phyloP scores from a whole-genome alignment of 1,139 yeast genomes.

The Candida labiduridarum region DNA sequence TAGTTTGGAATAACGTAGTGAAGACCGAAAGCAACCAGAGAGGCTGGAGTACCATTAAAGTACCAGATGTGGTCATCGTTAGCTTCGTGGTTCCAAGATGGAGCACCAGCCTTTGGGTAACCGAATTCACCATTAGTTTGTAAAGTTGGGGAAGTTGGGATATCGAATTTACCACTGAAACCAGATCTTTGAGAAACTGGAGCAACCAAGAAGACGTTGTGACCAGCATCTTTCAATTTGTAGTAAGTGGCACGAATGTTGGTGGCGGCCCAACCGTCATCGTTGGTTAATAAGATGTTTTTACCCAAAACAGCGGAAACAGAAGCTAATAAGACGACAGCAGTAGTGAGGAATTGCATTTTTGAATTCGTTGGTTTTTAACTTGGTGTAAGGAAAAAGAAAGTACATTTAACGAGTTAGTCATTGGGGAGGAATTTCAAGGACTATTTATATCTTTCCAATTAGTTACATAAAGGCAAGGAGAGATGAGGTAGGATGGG shows the following conservation, averaged over 20 bases:
- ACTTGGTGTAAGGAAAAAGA: background rate
- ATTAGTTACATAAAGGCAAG: background rate
- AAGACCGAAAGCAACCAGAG: conserved; percentile 46
- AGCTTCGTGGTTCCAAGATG: conserved; percentile 51
- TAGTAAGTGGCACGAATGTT: conserved; percentile 62
- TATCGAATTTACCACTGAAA: conserved; percentile 54
- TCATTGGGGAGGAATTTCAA: too few species aligned
- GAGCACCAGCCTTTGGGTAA: conserved; percentile 44
- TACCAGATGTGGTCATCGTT: conserved; percentile 49
- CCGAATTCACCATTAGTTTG: conserved; percentile 44
- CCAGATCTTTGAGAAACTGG: conserved; percentile 65
- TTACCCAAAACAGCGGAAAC: conserved; percentile 29
- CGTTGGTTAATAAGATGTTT: conserved; percentile 59
- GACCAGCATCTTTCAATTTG: conserved; percentile 53
- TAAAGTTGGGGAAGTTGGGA: conserved; percentile 46
- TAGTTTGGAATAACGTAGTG: conserved; percentile 43
- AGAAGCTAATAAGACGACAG: conserved; percentile 12
- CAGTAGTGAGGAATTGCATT: conserved; percentile 15
- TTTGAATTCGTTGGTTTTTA: background rate
- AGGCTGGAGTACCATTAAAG: conserved; percentile 52
- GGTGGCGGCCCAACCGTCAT: conserved; percentile 62
- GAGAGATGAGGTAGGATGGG: background rate
- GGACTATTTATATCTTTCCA: background rate
- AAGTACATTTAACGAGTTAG: background rate
- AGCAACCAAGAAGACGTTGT: conserved; percentile 56